Evolutionary conservation across 177 flowering plant species (phyloP).

Genomic region (Vitis hybrid): DNA sequence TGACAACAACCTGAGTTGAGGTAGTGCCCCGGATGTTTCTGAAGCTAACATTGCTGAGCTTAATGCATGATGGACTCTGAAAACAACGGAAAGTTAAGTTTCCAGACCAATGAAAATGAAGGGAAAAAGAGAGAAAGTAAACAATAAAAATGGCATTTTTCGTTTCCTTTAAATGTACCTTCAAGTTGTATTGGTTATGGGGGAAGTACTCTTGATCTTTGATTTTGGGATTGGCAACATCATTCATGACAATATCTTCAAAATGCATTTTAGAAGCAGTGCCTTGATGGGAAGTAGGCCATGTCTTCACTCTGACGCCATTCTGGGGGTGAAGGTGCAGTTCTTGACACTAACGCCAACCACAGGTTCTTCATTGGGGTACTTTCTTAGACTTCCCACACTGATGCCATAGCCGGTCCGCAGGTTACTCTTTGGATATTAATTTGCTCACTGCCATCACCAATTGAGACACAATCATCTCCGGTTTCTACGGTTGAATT

Average conservation of each 20-base stretch:
- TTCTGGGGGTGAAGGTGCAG: slow-evolving; percentile 28
- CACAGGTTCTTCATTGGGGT: slow-evolving; percentile 22
- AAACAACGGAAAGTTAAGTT: neutral
- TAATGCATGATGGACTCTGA: slow-evolving; percentile 33
- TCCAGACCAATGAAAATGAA: too few species aligned
- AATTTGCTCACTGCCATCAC: slow-evolving; percentile 25
- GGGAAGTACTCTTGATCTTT: slow-evolving; percentile 47
- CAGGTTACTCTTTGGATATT: slow-evolving; percentile 23
- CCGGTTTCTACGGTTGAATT: slow-evolving; percentile 32
- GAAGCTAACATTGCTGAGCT: slow-evolving; percentile 38
- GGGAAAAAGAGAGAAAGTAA: too few species aligned
- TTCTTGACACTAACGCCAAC: slow-evolving; percentile 14
- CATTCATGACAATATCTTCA: slow-evolving; percentile 27
- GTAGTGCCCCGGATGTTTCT: slow-evolving; percentile 45
- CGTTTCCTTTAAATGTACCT: slow-evolving; percentile 3
- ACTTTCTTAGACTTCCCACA: slow-evolving; percentile 39
- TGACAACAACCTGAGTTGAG: slow-evolving; percentile 22
- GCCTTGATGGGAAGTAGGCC: slow-evolving; percentile 22
- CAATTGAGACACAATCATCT: slow-evolving; percentile 47
- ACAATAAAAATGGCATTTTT: neutral
- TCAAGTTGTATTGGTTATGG: slow-evolving; percentile 9
- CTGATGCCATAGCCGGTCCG: slow-evolving; percentile 38
- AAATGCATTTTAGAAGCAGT: slow-evolving; percentile 25
- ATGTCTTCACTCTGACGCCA: slow-evolving; percentile 43
- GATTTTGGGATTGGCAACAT: slow-evolving; percentile 32